Evolutionary conservation across 2,329 filamentous ascomycete species (phyloP), one percentile per base, ranked within the genome.

Genomic region (Exophiala alcalophila): DNA sequence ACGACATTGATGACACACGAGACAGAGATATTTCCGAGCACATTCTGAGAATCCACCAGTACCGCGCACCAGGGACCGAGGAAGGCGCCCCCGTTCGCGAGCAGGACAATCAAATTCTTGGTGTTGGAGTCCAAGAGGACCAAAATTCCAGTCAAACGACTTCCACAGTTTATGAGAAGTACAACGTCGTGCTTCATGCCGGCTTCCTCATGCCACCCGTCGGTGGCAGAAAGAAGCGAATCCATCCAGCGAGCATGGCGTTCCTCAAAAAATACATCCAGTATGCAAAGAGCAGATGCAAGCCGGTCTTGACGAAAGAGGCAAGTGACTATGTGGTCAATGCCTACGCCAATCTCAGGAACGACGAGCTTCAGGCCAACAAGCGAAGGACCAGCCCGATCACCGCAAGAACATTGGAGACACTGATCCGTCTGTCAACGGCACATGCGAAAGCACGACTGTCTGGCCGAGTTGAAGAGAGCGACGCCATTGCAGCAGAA

Each of bases 241-340:
- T 98, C 10, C 50, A 44, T 11, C 54, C 54, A 4, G 73, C 98
- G 40, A 94, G 86, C 68, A 96, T 98, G 48, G 86, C 90, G 0
- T 98, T 98, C 68, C 89, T 98, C 73, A 98, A 98, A 72, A 98
- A 98, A 69, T 98, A 96, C 65, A 94, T 98, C 31, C 92, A 98
- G 62, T 98, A 98, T 65, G 89, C 92, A 53, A 98, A 98, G 71
- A 85, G 80, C 24, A 76, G 92, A 61, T 78, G 95, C 59, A 94
- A 89, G 76, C 92, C 92, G 0, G 73, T 94, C 27, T 72, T 98
- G 49, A 95, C 90, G 0, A 88, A 92, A 61, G 88, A 88, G 30
- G 91, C 92, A 4, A 87, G 89, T 8, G 88, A 96, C 56, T 86
- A 94, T 52, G 94, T 98, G 59, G 83, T 90, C 25, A 79, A 87